Percentiles rank a stretch among this genome's conserved stretches.
phyloP scores from a whole-genome alignment of 1,284 basidiomycete species.

The Rhizoctonia solani region DNA sequence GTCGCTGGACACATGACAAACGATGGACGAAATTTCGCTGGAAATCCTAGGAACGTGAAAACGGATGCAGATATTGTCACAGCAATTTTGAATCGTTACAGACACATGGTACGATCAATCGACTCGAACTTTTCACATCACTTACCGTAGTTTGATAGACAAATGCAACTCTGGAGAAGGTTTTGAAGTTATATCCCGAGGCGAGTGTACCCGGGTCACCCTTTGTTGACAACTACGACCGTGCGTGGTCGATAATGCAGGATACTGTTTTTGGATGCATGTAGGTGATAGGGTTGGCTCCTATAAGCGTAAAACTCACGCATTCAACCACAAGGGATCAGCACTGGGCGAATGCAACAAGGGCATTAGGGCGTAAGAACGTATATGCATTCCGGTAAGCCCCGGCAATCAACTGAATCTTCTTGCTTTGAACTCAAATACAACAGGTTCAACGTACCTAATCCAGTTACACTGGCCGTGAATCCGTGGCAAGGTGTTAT shows the following conservation, averaged over 20 bases:
- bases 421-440: too few relatives aligned
- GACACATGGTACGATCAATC: slow-evolving; percentile 47
- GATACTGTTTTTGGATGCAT: slow-evolving; percentile 55
- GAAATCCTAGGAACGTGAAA: slow-evolving; percentile 48
- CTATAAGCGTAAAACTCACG: not conserved
- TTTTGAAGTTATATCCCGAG: slow-evolving; percentile 50
- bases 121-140: too few relatives aligned
- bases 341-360: slow-evolving; percentile 48
- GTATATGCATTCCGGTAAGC: slow-evolving; percentile 48
- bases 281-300: slow-evolving; percentile 43
- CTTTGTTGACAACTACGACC: slow-evolving; percentile 51
- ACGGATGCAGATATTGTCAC: slow-evolving; percentile 50
- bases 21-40: slow-evolving; percentile 52
- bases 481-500: slow-evolving; percentile 51
- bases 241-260: slow-evolving; percentile 51
- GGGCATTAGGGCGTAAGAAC: slow-evolving; percentile 45
- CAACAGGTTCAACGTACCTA: slow-evolving; percentile 54
- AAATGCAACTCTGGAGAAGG: slow-evolving; percentile 48
- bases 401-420: not conserved
- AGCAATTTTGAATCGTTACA: slow-evolving; percentile 50
- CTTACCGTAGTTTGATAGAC: slow-evolving; percentile 44
- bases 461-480: slow-evolving; percentile 49
- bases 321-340: slow-evolving; percentile 47
- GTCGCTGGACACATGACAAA: slow-evolving; percentile 53
- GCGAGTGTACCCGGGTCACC: slow-evolving; percentile 47